phyloP scores from a whole-genome alignment of 2,329 filamentous ascomycete species.

The Pseudopyricularia javanii region DNA sequence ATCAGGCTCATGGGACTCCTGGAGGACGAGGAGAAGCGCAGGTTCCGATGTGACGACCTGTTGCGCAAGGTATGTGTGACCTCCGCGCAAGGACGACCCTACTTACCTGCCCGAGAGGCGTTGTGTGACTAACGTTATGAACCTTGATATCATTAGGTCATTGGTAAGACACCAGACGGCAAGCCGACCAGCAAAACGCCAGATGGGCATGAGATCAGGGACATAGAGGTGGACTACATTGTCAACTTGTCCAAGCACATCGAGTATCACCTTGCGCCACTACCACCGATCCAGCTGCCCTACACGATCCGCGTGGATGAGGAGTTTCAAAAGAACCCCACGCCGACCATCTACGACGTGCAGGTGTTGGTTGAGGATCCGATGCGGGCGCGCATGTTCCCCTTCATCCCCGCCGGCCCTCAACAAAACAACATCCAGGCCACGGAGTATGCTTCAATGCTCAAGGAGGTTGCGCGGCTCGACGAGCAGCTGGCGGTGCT shows the following conservation, averaged over 20 bases:
- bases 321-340: conserved; percentile 61
- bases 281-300: conserved; percentile 69
- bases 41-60: conserved; percentile 75
- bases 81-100: neutral
- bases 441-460: conserved; percentile 54
- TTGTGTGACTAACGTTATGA: neutral
- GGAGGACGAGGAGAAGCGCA: conserved; percentile 89
- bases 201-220: neutral
- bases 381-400: conserved; percentile 52
- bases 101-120: neutral
- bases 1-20: conserved; percentile 75
- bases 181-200: neutral
- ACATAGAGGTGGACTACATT: conserved; percentile 49
- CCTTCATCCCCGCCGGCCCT: conserved; percentile 48
- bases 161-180: conserved; percentile 31
- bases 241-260: conserved; percentile 75
- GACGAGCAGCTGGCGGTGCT: conserved; percentile 81
- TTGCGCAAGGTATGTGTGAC: conserved; percentile 54
- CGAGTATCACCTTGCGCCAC: conserved; percentile 61
- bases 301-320: conserved; percentile 94
- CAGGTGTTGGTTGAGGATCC: conserved; percentile 77
- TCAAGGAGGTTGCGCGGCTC: conserved; percentile 63
- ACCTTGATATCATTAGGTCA: conserved; percentile 37
- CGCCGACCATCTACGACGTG: conserved; percentile 81
- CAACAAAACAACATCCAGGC: conserved; percentile 42